These are phyloP conservation scores for Paramecium biaurelia DNA, from an alignment of 73 alveolate species.

Conservation along the genomic window DNA sequence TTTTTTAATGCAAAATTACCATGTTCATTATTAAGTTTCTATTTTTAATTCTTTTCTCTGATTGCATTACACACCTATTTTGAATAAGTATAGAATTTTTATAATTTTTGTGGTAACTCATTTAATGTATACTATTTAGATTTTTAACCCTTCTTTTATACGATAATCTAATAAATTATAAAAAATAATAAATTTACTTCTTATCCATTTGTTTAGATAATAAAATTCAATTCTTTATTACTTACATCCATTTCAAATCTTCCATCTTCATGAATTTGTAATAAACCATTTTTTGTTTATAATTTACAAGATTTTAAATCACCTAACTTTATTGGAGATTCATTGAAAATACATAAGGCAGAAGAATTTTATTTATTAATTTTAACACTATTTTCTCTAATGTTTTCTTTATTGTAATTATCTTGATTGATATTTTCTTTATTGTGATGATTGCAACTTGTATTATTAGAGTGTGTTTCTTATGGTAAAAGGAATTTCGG, in stretches of 20 bases:
- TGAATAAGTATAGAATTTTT: constrained; percentile 23
- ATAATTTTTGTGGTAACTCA: background rate
- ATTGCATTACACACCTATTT: constrained; percentile 45
- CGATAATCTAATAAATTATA: background rate
- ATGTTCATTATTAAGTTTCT: constrained; percentile 3
- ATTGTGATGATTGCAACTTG: background rate
- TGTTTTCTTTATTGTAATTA: background rate
- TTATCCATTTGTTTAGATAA: background rate
- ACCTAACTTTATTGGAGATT: constrained; percentile 1
- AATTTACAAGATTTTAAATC: constrained; percentile 50
- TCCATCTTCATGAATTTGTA: constrained; percentile 32
- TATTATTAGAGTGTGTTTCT: background rate
- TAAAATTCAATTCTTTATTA: background rate
- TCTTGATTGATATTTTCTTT: constrained; percentile 35
- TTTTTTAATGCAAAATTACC: constrained; percentile 21
- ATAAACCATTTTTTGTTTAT: background rate
- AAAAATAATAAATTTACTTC: background rate
- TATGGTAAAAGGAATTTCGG: constrained; percentile 29
- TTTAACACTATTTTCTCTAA: background rate
- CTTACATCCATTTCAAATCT: constrained; percentile 41
- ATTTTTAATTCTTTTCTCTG: constrained; percentile 17
- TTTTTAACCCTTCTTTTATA: background rate
- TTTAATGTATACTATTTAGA: background rate
- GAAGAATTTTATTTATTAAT: background rate
- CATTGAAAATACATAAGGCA: background rate